These are phyloP conservation scores for Datura wrightii DNA, from an alignment of 257 asterid species.

Conservation along the genomic window DNA sequence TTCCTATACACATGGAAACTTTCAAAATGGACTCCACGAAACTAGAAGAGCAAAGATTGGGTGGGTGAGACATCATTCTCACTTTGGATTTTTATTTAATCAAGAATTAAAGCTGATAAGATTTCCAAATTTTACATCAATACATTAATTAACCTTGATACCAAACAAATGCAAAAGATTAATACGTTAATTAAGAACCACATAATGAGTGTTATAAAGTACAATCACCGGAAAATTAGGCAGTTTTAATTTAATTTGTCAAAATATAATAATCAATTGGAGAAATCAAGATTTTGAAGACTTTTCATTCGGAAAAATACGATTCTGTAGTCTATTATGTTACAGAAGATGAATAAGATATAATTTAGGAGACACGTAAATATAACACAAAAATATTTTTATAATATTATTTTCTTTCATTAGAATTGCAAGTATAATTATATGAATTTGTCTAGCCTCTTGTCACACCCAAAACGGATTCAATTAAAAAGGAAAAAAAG, in stretches of 20 bases:
- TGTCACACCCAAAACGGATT: not conserved
- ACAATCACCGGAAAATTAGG: not conserved
- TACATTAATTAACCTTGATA: constrained; percentile 26
- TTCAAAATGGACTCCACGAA: not conserved
- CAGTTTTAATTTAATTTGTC: not conserved
- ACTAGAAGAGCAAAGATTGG: constrained; percentile 43
- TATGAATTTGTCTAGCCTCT: not conserved
- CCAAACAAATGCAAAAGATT: constrained; percentile 7
- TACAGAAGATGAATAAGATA: too few relatives aligned
- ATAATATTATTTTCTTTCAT: not conserved
- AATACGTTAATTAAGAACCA: not conserved
- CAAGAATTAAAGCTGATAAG: not conserved
- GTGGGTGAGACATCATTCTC: constrained; percentile 56
- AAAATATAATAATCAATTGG: not conserved
- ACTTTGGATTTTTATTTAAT: constrained; percentile 33
- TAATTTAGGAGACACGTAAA: not conserved
- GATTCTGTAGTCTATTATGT: not conserved
- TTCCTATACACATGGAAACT: not conserved
- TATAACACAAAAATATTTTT: not conserved
- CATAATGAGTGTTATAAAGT: not conserved
- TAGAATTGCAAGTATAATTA: not conserved
- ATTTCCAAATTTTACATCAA: constrained; percentile 34
- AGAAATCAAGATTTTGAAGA: not conserved
- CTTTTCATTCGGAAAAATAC: not conserved
- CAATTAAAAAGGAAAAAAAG: too few relatives aligned